Evolutionary conservation across 2,329 filamentous ascomycete species (phyloP).

Genomic region (Achaetomium macrosporum): DNA sequence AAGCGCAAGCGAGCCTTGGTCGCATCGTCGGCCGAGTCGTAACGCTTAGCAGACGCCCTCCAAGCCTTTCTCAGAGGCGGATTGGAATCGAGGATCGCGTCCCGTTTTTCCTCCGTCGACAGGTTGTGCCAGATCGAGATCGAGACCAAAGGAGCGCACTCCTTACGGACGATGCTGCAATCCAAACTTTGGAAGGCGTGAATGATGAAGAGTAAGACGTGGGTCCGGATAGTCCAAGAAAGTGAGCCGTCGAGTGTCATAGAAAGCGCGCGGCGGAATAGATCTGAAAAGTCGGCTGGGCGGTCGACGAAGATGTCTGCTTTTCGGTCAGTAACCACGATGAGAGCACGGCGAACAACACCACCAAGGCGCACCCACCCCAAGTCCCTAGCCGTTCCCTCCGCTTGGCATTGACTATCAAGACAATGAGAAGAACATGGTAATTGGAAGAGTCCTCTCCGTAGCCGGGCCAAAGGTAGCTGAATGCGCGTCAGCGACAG

Average conservation of each 20-base stretch:
- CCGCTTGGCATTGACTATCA: conserved; percentile 83
- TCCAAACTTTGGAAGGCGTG: conserved; percentile 92
- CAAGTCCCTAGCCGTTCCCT: conserved; percentile 83
- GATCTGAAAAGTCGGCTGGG: conserved; percentile 73
- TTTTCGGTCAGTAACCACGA: conserved; percentile 6
- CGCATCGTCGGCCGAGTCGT: conserved; percentile 75
- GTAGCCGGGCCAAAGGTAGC: conserved; percentile 93
- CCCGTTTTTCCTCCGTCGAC: conserved; percentile 67
- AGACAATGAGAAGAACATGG: conserved; percentile 78
- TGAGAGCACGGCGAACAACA: neutral
- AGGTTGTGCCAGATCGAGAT: conserved; percentile 96
- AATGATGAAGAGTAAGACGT: conserved; percentile 86
- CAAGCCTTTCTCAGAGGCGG: conserved; percentile 81
- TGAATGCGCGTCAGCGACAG: conserved; percentile 33
- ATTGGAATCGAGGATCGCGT: conserved; percentile 65
- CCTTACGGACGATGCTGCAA: conserved; percentile 80
- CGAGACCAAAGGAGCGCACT: conserved; percentile 90
- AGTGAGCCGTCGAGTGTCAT: conserved; percentile 72
- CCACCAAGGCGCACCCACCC: conserved; percentile 48
- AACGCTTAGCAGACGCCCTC: conserved; percentile 80
- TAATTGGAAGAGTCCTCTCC: conserved; percentile 83
- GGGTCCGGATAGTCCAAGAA: conserved; percentile 61
- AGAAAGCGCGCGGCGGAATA: conserved; percentile 86
- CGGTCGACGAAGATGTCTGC: conserved; percentile 69
- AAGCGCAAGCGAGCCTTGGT: conserved; percentile 78